Evolutionary conservation across 2,329 filamentous ascomycete species (phyloP).

Genomic region (Pseudovirgaria hyperparasitica): DNA sequence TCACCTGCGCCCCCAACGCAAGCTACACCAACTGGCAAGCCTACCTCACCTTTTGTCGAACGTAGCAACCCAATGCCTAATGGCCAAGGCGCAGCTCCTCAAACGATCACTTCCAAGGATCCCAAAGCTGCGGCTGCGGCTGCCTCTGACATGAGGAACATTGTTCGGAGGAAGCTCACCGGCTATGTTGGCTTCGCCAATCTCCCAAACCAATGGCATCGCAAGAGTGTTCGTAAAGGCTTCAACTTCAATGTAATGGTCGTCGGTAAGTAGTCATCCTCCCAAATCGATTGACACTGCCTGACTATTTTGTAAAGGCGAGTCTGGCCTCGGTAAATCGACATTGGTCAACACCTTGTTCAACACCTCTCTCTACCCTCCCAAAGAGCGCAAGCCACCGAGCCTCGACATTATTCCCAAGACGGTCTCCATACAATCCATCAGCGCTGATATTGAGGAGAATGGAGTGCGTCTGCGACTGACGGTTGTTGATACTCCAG

Average conservation of each 20-base stretch:
- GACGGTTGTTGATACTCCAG: conserved; percentile 94
- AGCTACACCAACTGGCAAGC: conserved; percentile 37
- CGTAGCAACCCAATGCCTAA: conserved; percentile 44
- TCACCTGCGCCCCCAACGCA: conserved; percentile 30
- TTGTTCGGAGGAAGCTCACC: conserved; percentile 94
- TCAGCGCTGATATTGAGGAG: conserved; percentile 69
- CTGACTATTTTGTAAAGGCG: conserved; percentile 46
- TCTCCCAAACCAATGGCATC: conserved; percentile 98
- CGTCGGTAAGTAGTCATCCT: conserved; percentile 60
- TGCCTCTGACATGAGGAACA: conserved; percentile 61
- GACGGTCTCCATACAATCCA: conserved; percentile 43
- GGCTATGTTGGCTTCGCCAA: conserved; percentile 99
- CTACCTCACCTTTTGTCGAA: conserved; percentile 42
- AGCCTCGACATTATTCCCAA: conserved; percentile 98
- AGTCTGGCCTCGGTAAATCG: conserved; percentile 98
- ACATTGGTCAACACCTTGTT: conserved; percentile 98
- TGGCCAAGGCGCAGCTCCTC: conserved; percentile 36
- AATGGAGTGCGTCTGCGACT: conserved; percentile 91
- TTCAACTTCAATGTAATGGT: conserved; percentile 99
- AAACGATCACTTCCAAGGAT: conserved; percentile 53
- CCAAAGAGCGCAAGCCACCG: conserved; percentile 95
- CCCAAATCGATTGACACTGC: conserved; percentile 1
- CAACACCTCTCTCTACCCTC: conserved; percentile 98
- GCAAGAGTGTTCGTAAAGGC: conserved; percentile 98
- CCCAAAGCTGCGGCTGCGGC: conserved; percentile 43